Percentiles rank a stretch among this genome's conserved stretches.
Evolutionary conservation across 2,329 filamentous ascomycete genomes (phyloP).

Genomic region (Aspergillus udagawae): DNA sequence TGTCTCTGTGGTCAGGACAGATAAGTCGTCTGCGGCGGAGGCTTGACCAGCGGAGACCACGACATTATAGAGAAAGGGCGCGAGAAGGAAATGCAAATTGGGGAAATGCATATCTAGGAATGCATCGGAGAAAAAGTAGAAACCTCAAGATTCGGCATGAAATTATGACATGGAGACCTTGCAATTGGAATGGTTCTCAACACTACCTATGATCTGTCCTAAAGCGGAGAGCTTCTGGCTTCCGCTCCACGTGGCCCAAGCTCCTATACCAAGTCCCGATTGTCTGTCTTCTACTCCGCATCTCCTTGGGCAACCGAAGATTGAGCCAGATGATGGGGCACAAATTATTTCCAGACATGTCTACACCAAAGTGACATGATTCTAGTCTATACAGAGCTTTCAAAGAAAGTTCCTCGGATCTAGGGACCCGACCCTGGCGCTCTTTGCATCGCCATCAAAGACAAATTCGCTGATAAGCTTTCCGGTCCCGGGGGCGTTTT

Average conservation of each 20-base stretch:
- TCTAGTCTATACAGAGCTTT: conserved; percentile 7
- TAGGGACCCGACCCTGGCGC: conserved; percentile 61
- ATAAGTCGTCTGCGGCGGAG: conserved; percentile 26
- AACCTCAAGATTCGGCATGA: conserved; percentile 12
- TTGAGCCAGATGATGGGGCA: neutral
- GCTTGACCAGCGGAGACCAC: conserved; percentile 25
- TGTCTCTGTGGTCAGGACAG: conserved; percentile 37
- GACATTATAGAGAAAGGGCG: conserved; percentile 25
- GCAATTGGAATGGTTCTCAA: conserved; percentile 11
- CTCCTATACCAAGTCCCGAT: conserved; percentile 12
- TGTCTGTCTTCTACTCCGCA: neutral
- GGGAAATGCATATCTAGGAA: conserved; percentile 25
- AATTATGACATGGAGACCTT: conserved; percentile 10
- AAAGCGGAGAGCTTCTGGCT: conserved; percentile 13
- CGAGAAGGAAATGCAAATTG: conserved; percentile 22
- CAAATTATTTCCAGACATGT: neutral
- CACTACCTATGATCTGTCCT: conserved; percentile 17
- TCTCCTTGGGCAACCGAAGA: neutral
- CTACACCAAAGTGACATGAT: neutral
- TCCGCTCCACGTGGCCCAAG: conserved; percentile 33
- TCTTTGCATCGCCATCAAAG: conserved; percentile 66
- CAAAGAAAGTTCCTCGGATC: conserved; percentile 60
- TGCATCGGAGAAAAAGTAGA: conserved; percentile 14
- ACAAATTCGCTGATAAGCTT: conserved; percentile 76
- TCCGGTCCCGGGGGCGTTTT: conserved; percentile 87